Evolutionary conservation across 371 early-diverging fungal genomes (phyloP).

Genomic region (Chytridium lagenaria): DNA sequence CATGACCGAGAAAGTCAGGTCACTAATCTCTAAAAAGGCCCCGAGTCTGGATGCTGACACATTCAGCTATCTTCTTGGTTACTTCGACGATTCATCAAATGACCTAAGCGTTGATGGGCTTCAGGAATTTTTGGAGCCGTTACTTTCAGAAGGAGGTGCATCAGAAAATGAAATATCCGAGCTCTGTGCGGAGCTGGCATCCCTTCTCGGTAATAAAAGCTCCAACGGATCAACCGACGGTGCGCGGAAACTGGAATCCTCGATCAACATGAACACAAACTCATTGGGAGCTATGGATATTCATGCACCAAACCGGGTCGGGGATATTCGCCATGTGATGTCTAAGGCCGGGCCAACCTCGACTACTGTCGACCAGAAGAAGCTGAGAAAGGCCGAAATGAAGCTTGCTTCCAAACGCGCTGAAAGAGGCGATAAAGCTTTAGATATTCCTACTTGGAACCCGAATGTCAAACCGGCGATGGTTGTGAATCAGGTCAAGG

Average conservation of each 20-base stretch:
- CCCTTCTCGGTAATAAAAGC: slow-evolving; percentile 1
- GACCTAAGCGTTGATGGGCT: slow-evolving; percentile 79
- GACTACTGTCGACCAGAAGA: slow-evolving; percentile 88
- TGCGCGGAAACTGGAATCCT: slow-evolving; percentile 37
- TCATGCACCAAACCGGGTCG: slow-evolving; percentile 19
- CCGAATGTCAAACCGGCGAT: slow-evolving; percentile 61
- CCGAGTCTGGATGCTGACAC: slow-evolving; percentile 46
- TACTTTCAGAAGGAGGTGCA: slow-evolving; percentile 79
- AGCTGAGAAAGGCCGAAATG: slow-evolving; percentile 93
- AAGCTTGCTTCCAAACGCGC: slow-evolving; percentile 86
- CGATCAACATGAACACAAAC: slow-evolving; percentile 40
- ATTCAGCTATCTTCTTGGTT: slow-evolving; percentile 63
- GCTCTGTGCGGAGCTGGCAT: slow-evolving; percentile 35
- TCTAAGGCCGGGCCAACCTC: slow-evolving; percentile 61
- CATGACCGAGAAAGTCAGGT: not conserved
- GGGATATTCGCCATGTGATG: slow-evolving; percentile 70
- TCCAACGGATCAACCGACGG: not conserved
- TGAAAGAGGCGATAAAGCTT: slow-evolving; percentile 78
- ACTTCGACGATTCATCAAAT: slow-evolving; percentile 75
- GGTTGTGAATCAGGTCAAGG: slow-evolving; percentile 66
- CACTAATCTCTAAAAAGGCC: slow-evolving; percentile 23
- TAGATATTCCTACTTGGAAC: slow-evolving; percentile 69
- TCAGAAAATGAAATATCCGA: slow-evolving; percentile 65
- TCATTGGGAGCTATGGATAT: slow-evolving; percentile 30
- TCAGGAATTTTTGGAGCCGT: slow-evolving; percentile 82